A percentile compares a stretch with the other conserved stretches of the same genome.
Evolutionary conservation across 352 stramenopile genomes (phyloP).

Genomic region (Globisporangium acanthophoron): DNA sequence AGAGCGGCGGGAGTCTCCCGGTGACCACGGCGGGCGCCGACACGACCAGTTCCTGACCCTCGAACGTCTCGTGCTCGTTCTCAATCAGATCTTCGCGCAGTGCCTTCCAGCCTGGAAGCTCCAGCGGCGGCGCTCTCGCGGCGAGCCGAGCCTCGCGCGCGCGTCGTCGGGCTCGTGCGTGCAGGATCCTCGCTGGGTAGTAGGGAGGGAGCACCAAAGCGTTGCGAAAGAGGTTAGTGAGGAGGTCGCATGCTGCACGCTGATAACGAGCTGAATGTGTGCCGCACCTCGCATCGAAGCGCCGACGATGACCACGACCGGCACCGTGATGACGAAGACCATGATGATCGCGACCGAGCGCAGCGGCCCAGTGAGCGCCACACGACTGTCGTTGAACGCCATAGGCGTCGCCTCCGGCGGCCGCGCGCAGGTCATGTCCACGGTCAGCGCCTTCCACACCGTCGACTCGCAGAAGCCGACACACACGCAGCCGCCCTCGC

Average conservation of each 20-base stretch:
- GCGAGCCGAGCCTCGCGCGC: slow-evolving; percentile 4
- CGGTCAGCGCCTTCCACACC: slow-evolving; percentile 17
- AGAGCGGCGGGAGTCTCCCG: slow-evolving; percentile 1
- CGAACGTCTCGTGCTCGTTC: slow-evolving; percentile 12
- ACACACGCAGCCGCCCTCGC: slow-evolving; percentile 27
- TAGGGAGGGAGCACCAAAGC: not conserved
- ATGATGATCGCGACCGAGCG: slow-evolving; percentile 8
- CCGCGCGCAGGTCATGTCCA: slow-evolving; percentile 17
- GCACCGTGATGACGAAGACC: slow-evolving; percentile 7
- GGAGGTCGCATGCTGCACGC: not conserved
- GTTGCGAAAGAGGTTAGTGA: not conserved
- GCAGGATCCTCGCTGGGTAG: not conserved
- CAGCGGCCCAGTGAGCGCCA: slow-evolving; percentile 1
- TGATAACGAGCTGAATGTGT: not conserved
- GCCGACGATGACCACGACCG: slow-evolving; percentile 9
- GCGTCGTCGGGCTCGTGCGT: not conserved
- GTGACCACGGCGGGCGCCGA: not conserved
- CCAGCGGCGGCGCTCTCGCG: slow-evolving; percentile 9
- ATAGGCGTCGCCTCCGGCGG: slow-evolving; percentile 9
- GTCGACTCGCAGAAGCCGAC: slow-evolving; percentile 33
- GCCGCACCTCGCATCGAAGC: slow-evolving; percentile 3
- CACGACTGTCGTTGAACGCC: not conserved
- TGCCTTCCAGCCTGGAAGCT: slow-evolving; percentile 18
- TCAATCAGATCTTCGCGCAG: slow-evolving; percentile 18
- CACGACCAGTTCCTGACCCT: not conserved